Conservation (phyloP, 495 filamentous ascomycete species). For the Lentithecium fluviatile region DNA sequence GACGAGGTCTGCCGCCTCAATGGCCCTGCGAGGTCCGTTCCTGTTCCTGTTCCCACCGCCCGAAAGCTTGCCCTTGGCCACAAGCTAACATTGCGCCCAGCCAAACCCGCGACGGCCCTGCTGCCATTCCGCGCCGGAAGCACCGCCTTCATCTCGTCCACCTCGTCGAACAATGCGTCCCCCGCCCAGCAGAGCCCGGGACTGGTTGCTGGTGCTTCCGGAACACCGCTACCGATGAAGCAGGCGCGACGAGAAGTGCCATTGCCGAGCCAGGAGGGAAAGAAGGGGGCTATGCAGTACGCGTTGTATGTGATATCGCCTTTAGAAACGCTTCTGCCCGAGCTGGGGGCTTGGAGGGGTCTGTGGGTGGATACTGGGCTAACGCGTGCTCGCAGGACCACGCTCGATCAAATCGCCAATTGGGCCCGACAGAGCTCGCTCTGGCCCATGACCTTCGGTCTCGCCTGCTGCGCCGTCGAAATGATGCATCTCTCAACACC, state of each 20-base stretch:
- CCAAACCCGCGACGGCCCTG: conserved; percentile 60
- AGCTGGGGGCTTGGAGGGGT: neutral
- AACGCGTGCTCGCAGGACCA: conserved; percentile 59
- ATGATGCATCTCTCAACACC: conserved; percentile 99
- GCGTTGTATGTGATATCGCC: conserved; percentile 65
- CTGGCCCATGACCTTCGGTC: conserved; percentile 98
- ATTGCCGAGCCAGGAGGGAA: conserved; percentile 85
- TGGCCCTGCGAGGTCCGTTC: conserved; percentile 70
- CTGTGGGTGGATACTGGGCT: conserved; percentile 14
- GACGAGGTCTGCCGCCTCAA: conserved; percentile 61
- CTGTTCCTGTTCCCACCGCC: too few relatives aligned
- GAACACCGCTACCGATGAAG: conserved; percentile 47
- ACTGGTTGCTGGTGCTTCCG: conserved; percentile 39
- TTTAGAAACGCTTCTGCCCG: neutral
- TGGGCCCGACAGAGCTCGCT: conserved; percentile 92
- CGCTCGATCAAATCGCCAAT: conserved; percentile 87
- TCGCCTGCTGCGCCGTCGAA: conserved; percentile 94
- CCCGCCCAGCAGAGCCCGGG: conserved; percentile 39
- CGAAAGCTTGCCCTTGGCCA: conserved; percentile 12
- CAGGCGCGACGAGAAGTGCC: conserved; percentile 72
- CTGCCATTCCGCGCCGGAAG: conserved; percentile 56
- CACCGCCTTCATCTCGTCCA: conserved; percentile 59
- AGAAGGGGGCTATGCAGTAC: conserved; percentile 95
- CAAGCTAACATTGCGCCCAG: conserved; percentile 48
- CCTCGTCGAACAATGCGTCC: conserved; percentile 57